A percentile compares a stretch with the other conserved stretches of the same genome.
Conservation (phyloP, 768 basidiomycete genomes). For the Brasilioporus rufonigricans region DNA sequence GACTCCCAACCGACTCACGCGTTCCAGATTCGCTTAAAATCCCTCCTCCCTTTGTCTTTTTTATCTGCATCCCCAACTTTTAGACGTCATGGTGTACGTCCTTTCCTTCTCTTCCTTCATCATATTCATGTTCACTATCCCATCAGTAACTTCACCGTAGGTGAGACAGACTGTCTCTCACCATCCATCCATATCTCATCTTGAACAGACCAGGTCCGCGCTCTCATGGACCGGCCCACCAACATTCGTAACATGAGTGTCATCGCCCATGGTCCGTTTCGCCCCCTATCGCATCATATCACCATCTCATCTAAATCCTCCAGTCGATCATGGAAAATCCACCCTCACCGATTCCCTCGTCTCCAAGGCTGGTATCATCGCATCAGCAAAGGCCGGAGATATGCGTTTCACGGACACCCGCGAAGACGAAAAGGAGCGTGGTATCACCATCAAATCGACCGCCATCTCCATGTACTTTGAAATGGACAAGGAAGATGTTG, state of each 20-base stretch:
- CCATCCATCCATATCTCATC: slow-evolving; percentile 1
- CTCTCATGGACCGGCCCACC: slow-evolving; percentile 84
- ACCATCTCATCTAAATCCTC: slow-evolving; percentile 17
- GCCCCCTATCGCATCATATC: slow-evolving; percentile 9
- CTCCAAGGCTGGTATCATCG: slow-evolving; percentile 99
- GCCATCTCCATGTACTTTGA: slow-evolving; percentile 99
- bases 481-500: slow-evolving; percentile 85
- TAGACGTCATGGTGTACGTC: slow-evolving; percentile 83
- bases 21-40: not conserved
- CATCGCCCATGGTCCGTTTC: slow-evolving; percentile 77
- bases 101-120: slow-evolving; percentile 5
- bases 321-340: slow-evolving; percentile 99
- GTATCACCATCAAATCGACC: slow-evolving; percentile 99
- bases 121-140: slow-evolving; percentile 30
- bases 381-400: slow-evolving; percentile 90
- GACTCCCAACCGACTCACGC: slow-evolving; percentile 18
- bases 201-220: slow-evolving; percentile 75
- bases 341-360: slow-evolving; percentile 98
- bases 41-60: slow-evolving; percentile 15
- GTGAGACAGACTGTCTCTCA: slow-evolving; percentile 41
- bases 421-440: slow-evolving; percentile 98
- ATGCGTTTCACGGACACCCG: slow-evolving; percentile 97
- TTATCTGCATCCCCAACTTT: slow-evolving; percentile 39
- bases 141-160: slow-evolving; percentile 84
- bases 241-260: slow-evolving; percentile 97